Conservation (phyloP, 1,284 basidiomycete species). For the Ustilago trichophora region DNA sequence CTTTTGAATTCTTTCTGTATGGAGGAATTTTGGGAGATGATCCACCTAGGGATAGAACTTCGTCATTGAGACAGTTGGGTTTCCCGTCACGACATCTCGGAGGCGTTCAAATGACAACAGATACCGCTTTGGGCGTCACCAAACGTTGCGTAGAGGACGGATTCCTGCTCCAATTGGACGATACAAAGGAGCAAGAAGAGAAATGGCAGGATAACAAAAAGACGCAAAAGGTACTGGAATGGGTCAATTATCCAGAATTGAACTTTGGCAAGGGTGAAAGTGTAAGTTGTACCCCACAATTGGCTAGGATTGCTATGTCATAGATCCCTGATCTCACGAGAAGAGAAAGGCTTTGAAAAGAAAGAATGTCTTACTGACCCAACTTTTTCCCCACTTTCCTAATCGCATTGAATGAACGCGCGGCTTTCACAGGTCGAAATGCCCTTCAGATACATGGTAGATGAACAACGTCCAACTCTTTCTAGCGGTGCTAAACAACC, state of each 20-base stretch:
- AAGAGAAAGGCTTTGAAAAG: too few relatives aligned
- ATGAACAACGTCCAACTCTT: background rate
- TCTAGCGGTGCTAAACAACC: constrained; percentile 13
- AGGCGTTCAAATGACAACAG: constrained; percentile 92
- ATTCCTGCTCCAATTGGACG: constrained; percentile 16
- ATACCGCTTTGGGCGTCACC: constrained; percentile 92
- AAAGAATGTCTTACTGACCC: too few relatives aligned
- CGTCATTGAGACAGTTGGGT: constrained; percentile 83
- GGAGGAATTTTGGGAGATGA: constrained; percentile 77
- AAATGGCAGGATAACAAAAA: constrained; percentile 13
- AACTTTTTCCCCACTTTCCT: too few relatives aligned
- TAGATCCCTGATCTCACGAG: too few relatives aligned
- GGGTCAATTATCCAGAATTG: constrained; percentile 60
- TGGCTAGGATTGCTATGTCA: too few relatives aligned
- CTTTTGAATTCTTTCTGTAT: constrained; percentile 59
- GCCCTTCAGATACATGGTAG: constrained; percentile 60
- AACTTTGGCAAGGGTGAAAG: constrained; percentile 60
- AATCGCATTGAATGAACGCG: too few relatives aligned
- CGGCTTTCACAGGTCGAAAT: too few relatives aligned
- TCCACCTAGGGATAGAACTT: constrained; percentile 83
- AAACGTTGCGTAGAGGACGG: constrained; percentile 82
- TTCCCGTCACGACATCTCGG: constrained; percentile 74
- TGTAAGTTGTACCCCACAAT: too few relatives aligned
- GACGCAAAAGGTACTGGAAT: constrained; percentile 29
- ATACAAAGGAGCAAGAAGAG: constrained; percentile 26